These are phyloP conservation scores for Thoreauomyces humboldtii DNA, from an alignment of 192 early-diverging fungal species.

Conservation along the genomic window DNA sequence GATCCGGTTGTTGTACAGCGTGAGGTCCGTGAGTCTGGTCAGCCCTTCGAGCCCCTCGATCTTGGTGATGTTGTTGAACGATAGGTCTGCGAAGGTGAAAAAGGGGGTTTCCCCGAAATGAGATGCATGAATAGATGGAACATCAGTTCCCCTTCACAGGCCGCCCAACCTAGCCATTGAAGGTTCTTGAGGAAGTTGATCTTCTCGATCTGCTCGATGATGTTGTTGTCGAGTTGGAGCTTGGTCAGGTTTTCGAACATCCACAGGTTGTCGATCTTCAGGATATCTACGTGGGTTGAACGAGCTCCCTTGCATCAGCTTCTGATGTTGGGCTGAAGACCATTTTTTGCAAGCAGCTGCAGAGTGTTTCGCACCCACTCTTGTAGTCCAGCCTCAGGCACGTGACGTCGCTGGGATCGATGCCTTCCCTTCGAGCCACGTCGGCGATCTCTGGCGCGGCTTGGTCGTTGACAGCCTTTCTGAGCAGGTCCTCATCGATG, in stretches of 20 bases:
- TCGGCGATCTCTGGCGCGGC: slow-evolving; percentile 55
- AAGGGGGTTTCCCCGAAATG: neutral
- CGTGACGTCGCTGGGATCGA: slow-evolving; percentile 50
- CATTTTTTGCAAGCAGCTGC: too few species aligned
- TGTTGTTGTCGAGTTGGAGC: slow-evolving; percentile 67
- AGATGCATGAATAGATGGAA: neutral
- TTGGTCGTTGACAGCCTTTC: slow-evolving; percentile 61
- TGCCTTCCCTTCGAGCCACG: slow-evolving; percentile 56
- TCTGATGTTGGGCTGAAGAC: too few species aligned
- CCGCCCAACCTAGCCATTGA: slow-evolving; percentile 53
- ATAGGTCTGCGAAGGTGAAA: slow-evolving; percentile 41
- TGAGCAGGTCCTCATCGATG: slow-evolving; percentile 60
- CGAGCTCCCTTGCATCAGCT: too few species aligned
- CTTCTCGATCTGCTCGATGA: slow-evolving; percentile 67
- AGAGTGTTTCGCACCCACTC: slow-evolving; percentile 45
- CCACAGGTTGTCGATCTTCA: slow-evolving; percentile 67
- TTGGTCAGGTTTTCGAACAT: slow-evolving; percentile 58
- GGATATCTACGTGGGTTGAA: too few species aligned
- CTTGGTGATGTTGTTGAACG: slow-evolving; percentile 62
- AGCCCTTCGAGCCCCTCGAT: slow-evolving; percentile 60
- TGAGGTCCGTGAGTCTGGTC: slow-evolving; percentile 58
- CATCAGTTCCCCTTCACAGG: neutral
- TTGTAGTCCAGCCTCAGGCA: slow-evolving; percentile 60
- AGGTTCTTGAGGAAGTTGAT: slow-evolving; percentile 55
- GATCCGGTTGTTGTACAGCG: slow-evolving; percentile 65